Conservation (phyloP, 331 rosid species). For the Quercus lobata region DNA sequence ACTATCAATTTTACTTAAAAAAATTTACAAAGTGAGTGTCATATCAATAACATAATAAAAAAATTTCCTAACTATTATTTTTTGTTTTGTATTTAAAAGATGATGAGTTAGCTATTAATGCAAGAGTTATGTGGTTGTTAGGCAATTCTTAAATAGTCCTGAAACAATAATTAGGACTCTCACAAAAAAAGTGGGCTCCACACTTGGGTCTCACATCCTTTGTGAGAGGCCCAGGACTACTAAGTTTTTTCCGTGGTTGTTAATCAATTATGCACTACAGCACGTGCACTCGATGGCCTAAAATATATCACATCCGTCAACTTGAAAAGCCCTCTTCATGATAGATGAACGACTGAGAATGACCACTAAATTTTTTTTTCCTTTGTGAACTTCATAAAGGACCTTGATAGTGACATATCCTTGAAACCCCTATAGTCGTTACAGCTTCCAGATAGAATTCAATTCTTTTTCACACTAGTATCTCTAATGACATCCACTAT, state of each 20-base stretch:
- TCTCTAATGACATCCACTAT: conserved; percentile 40
- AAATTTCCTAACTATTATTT: no score
- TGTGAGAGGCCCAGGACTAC: no score
- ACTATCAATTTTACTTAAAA: no score
- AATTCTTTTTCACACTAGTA: conserved; percentile 20
- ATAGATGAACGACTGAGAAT: conserved; percentile 1
- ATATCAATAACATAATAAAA: no score
- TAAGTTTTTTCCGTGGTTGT: not conserved
- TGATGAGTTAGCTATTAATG: not conserved
- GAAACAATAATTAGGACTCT: no score
- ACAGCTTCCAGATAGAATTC: conserved; percentile 18
- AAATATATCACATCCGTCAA: conserved; percentile 8
- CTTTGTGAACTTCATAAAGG: not conserved
- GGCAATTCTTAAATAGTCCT: no score
- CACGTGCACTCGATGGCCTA: conserved; percentile 16
- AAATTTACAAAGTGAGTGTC: no score
- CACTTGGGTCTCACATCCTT: no score
- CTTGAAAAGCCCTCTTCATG: not conserved
- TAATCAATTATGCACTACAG: not conserved
- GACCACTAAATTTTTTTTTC: not conserved
- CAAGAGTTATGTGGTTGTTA: not conserved
- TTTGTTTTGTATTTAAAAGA: no score
- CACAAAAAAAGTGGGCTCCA: no score
- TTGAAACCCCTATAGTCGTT: not conserved
- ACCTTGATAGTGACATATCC: not conserved